A percentile compares a stretch with the other conserved stretches of the same genome.
These are phyloP conservation scores for Metarhizium anisopliae DNA, from an alignment of 2,329 filamentous ascomycete species.

Conservation along the genomic window DNA sequence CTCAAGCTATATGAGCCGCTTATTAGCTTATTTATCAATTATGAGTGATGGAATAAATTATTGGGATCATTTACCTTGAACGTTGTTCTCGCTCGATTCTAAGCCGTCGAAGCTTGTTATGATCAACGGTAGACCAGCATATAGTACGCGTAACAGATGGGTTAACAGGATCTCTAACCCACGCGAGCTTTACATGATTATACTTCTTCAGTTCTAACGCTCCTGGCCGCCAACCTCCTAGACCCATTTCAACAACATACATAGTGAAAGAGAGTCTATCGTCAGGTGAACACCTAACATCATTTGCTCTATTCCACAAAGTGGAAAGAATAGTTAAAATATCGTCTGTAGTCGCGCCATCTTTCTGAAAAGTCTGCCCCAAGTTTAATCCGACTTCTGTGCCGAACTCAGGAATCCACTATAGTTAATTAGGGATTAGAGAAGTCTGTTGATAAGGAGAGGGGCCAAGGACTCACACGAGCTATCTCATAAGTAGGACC, in stretches of 20 bases:
- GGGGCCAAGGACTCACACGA: not conserved
- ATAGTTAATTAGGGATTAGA: not conserved
- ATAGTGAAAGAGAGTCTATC: constrained; percentile 1
- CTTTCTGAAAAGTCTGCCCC: constrained; percentile 4
- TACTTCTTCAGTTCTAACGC: constrained; percentile 1
- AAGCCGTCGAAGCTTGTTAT: constrained; percentile 3
- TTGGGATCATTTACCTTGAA: not conserved
- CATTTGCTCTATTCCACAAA: constrained; percentile 1
- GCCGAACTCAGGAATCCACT: constrained; percentile 4
- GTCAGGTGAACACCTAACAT: constrained; percentile 1
- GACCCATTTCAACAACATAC: not conserved
- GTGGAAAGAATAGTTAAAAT: constrained; percentile 1
- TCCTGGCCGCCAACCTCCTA: constrained; percentile 3
- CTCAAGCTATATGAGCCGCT: not conserved
- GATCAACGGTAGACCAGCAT: constrained; percentile 1
- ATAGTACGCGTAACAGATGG: constrained; percentile 3
- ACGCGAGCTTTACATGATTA: constrained; percentile 3
- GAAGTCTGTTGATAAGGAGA: not conserved
- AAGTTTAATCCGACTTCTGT: not conserved
- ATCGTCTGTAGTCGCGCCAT: constrained; percentile 1
- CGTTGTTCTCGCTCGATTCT: constrained; percentile 5
- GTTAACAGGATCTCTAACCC: constrained; percentile 1
- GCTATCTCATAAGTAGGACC: constrained; percentile 5
- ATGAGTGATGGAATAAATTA: no score
- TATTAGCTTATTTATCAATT: not conserved